Conservation (phyloP, 176 grass and related monocot genomes). For the Secale cereale region DNA sequence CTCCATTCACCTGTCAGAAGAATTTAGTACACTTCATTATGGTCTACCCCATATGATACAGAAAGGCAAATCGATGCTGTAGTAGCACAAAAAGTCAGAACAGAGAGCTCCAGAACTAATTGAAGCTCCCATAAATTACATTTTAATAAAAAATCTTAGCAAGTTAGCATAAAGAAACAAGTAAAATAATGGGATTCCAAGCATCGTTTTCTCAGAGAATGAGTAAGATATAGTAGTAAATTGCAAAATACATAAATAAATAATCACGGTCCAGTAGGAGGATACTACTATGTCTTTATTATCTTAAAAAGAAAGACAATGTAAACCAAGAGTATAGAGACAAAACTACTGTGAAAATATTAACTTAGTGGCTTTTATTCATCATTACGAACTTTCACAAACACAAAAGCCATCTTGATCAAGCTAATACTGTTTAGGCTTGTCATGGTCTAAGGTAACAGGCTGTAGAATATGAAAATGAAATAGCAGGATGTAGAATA, state of each 20-base stretch:
- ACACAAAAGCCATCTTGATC: too few species aligned
- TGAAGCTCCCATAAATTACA: background rate
- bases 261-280: background rate
- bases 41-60: background rate
- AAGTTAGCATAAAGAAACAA: background rate
- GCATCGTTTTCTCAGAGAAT: background rate
- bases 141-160: background rate
- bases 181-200: background rate
- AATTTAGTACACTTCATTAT: slow-evolving; percentile 35
- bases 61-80: slow-evolving; percentile 23
- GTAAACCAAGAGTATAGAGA: background rate
- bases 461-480: slow-evolving; percentile 3
- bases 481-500: slow-evolving; percentile 19
- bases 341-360: background rate
- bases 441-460: too few species aligned
- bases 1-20: slow-evolving; percentile 73
- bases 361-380: too few species aligned
- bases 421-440: too few species aligned
- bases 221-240: background rate
- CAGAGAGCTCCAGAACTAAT: background rate
- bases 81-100: slow-evolving; percentile 2
- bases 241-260: background rate
- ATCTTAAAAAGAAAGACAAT: background rate
- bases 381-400: too few species aligned
- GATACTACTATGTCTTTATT: background rate